phyloP scores from a whole-genome alignment of 805 yeast genomes.

The Ogataea dorogensis region DNA sequence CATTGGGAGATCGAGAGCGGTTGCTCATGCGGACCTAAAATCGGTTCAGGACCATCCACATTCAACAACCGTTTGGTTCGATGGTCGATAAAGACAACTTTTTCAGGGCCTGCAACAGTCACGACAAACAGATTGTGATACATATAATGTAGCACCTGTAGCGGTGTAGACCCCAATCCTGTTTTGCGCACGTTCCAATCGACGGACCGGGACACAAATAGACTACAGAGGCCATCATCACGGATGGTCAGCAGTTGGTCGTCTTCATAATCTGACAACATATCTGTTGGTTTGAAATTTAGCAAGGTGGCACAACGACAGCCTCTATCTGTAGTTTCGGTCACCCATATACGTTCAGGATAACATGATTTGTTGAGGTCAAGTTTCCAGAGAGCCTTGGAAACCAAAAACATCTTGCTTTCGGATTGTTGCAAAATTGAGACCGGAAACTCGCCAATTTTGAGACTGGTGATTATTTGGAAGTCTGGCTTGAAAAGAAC shows the following conservation, averaged over 20 bases:
- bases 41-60: conserved; percentile 1
- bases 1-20: conserved; percentile 36
- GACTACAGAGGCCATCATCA: conserved; percentile 35
- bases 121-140: conserved; percentile 24
- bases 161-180: conserved; percentile 27
- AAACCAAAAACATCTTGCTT: conserved; percentile 17
- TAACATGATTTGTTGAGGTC: conserved; percentile 22
- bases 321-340: conserved; percentile 26
- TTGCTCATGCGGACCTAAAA: conserved; percentile 24
- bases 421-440: conserved; percentile 14
- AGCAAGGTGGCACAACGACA: conserved; percentile 18
- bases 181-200: conserved; percentile 26
- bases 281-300: conserved; percentile 1
- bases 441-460: conserved; percentile 23
- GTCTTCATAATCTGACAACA: conserved; percentile 8
- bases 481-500: conserved; percentile 2
- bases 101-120: conserved; percentile 16
- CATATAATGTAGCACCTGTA: conserved; percentile 27
- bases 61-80: conserved; percentile 14
- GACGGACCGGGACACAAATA: conserved; percentile 16
- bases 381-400: conserved; percentile 31
- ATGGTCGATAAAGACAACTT: conserved; percentile 27
- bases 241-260: conserved; percentile 30
- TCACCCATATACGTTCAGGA: conserved; percentile 29
- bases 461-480: conserved; percentile 1